These are phyloP conservation scores for Boletus barrowsii DNA, from an alignment of 768 basidiomycete genomes.

Conservation along the genomic window DNA sequence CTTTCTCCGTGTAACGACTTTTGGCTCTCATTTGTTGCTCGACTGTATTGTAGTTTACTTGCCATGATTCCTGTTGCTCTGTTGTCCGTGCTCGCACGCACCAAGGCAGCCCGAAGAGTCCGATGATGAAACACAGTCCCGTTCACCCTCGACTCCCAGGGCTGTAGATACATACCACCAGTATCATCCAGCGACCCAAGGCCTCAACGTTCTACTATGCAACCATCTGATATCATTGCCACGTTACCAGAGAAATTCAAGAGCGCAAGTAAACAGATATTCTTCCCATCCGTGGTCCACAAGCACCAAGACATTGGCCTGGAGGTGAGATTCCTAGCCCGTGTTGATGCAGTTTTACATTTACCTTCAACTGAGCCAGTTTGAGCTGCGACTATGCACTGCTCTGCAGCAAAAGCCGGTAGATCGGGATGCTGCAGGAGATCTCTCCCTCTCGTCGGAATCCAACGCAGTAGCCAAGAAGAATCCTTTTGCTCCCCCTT, in stretches of 20 bases:
- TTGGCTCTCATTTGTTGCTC: neutral
- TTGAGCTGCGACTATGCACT: slow-evolving; percentile 82
- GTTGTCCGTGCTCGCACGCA: slow-evolving; percentile 11
- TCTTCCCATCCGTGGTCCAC: slow-evolving; percentile 72
- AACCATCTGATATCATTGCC: slow-evolving; percentile 49
- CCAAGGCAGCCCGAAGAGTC: too few species aligned
- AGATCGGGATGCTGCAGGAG: slow-evolving; percentile 44
- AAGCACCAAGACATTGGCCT: slow-evolving; percentile 59
- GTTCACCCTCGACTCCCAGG: too few species aligned
- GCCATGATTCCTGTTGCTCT: neutral
- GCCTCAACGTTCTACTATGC: slow-evolving; percentile 8
- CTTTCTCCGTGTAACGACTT: too few species aligned
- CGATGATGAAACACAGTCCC: too few species aligned
- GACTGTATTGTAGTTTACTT: slow-evolving; percentile 3
- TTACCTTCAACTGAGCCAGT: slow-evolving; percentile 44
- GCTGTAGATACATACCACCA: neutral
- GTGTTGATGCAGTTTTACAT: neutral
- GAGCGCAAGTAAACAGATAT: slow-evolving; percentile 66
- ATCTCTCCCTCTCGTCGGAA: slow-evolving; percentile 26
- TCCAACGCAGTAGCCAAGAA: slow-evolving; percentile 25
- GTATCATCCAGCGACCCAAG: neutral
- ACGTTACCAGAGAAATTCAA: slow-evolving; percentile 54
- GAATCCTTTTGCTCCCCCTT: slow-evolving; percentile 88
- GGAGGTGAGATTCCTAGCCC: slow-evolving; percentile 45
- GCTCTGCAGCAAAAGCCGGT: slow-evolving; percentile 77